phyloP scores from a whole-genome alignment of 495 filamentous ascomycete genomes.

The Neurospora hispaniola region DNA sequence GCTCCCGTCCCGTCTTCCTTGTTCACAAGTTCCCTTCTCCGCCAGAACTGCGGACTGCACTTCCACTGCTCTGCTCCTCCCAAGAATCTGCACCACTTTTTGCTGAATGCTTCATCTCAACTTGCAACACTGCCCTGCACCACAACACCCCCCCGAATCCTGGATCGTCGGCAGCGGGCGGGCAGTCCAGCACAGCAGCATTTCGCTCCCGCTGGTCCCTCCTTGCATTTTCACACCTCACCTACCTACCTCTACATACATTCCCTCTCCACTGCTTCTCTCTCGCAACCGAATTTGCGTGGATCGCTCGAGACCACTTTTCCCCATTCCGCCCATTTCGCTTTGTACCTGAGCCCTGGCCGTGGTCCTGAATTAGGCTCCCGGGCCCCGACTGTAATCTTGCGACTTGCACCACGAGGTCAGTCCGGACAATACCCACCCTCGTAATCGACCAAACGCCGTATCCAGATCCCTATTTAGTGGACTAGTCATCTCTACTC shows the following conservation, averaged over 20 bases:
- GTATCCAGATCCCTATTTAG: background rate
- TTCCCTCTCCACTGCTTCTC: background rate
- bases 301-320: background rate
- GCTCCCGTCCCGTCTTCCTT: background rate
- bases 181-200: background rate
- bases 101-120: background rate
- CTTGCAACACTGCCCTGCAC: background rate
- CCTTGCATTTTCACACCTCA: background rate
- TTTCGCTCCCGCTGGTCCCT: background rate
- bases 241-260: background rate
- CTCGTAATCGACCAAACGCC: background rate
- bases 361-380: background rate
- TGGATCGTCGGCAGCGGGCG: background rate
- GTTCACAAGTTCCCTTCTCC: background rate
- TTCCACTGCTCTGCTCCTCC: background rate
- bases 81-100: background rate
- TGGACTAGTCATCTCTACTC: background rate
- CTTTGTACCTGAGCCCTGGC: background rate
- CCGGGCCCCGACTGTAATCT: background rate
- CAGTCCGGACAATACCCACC: background rate
- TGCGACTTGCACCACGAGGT: background rate
- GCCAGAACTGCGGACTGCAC: background rate
- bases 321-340: background rate
- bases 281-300: background rate
- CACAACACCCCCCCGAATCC: background rate